Evolutionary conservation across 139 green algal genomes (phyloP).

Genomic region (Limnomonas spitsbergensis): DNA sequence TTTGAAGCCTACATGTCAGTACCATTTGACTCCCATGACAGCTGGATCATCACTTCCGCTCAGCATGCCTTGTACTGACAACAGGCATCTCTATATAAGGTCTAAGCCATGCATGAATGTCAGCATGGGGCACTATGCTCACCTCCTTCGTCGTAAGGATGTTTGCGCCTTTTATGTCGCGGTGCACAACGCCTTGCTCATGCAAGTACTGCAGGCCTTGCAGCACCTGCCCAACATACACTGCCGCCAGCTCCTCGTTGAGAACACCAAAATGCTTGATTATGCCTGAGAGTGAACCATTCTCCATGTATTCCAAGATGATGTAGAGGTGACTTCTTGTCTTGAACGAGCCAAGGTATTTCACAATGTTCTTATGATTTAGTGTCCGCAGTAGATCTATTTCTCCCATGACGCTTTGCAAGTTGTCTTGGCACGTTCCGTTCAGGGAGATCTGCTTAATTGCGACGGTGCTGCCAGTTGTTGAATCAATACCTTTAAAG

Average conservation of each 20-base stretch:
- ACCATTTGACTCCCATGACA: no score
- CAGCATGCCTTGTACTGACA: no score
- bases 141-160: slow-evolving; percentile 91
- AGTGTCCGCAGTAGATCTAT: slow-evolving; percentile 89
- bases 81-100: no score
- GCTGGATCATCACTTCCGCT: no score
- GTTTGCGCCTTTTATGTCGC: slow-evolving; percentile 96
- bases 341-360: slow-evolving; percentile 92
- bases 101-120: no score
- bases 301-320: slow-evolving; percentile 96
- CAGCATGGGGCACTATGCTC: neutral
- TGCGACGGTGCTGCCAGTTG: slow-evolving; percentile 81
- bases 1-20: no score
- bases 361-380: slow-evolving; percentile 95
- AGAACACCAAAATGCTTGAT: slow-evolving; percentile 7
- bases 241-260: slow-evolving; percentile 74
- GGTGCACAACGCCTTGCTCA: slow-evolving; percentile 89
- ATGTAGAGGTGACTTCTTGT: slow-evolving; percentile 91
- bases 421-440: slow-evolving; percentile 62
- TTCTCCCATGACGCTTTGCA: slow-evolving; percentile 74
- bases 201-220: slow-evolving; percentile 62
- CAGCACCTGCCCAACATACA: slow-evolving; percentile 83
- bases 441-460: slow-evolving; percentile 89
- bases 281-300: slow-evolving; percentile 47
- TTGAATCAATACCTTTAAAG: slow-evolving; percentile 86